A percentile compares a stretch with the other conserved stretches of the same genome.
Conservation (phyloP, 495 filamentous ascomycete species). For the Aspergillus biplanus region DNA sequence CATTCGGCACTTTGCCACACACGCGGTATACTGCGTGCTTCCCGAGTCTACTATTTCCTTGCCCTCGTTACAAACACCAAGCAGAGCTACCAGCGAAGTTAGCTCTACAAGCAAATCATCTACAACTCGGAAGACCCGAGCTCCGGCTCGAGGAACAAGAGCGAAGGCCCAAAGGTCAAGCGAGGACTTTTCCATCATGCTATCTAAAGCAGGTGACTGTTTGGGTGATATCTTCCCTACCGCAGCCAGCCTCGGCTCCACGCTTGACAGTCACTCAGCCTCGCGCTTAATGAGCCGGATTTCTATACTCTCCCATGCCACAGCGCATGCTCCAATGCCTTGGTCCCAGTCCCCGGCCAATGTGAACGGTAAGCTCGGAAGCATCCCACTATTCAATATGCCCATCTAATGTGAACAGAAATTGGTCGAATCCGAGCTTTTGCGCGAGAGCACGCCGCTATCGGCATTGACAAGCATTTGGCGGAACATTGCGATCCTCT, state of each 20-base stretch:
- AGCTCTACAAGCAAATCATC: conserved; percentile 27
- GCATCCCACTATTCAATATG: not conserved
- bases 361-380: conserved; percentile 41
- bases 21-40: conserved; percentile 85
- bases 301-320: conserved; percentile 50
- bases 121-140: conserved; percentile 31
- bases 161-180: conserved; percentile 40
- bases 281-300: conserved; percentile 52
- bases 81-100: conserved; percentile 28
- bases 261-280: conserved; percentile 48
- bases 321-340: conserved; percentile 34
- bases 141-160: conserved; percentile 34
- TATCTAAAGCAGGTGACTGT: conserved; percentile 45
- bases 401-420: conserved; percentile 35
- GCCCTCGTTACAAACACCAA: conserved; percentile 59
- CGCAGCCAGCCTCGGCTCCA: conserved; percentile 47
- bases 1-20: conserved; percentile 69
- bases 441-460: conserved; percentile 47
- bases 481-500: conserved; percentile 46
- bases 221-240: conserved; percentile 42
- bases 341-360: conserved; percentile 45
- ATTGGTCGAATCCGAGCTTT: conserved; percentile 52
- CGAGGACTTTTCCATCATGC: conserved; percentile 47
- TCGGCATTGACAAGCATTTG: conserved; percentile 48
- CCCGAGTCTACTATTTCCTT: conserved; percentile 90